Base-by-base conservation (phyloP, 2,329 filamentous ascomycete species). In the Botrytis tulipae region DNA sequence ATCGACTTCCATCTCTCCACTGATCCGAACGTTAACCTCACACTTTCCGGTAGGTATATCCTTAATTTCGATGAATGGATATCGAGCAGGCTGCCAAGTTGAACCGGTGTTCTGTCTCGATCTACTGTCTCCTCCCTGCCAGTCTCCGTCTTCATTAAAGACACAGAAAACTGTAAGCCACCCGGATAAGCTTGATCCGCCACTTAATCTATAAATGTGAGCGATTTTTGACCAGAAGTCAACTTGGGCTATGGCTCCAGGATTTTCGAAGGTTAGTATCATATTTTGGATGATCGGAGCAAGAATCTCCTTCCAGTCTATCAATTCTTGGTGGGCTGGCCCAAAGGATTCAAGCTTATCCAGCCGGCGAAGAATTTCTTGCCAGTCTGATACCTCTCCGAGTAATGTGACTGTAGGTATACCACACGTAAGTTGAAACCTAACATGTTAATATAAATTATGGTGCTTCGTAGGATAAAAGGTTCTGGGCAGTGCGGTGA, bases 341-440 rank as follows among this genome's bases (percentile, higher is more conserved):
- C 51, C n/a, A 57, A 57, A 57, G 1, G 14, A 57, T 9, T 57
- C 51, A 57, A 57, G 51, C 51, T 57, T 57, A 3, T 57, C 51
- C 51, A 57, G 14, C 6, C 51, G 51, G 14, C 51, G 51, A 57
- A 57, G 51, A 8, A 57, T 57, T 29, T 57, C 51, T 57, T 57
- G n/a, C 51, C 51, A 57, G n/a, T 57, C n/a, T 57, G 51, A 57
- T 29, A 57, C 6, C 14, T 57, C 51, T 32, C 51, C 51, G 51
- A 57, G 51, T 57, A 57, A 29, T 29, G 51, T 57, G 51, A 57
- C 51, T 8, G 51, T 57, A 57, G 51, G 51, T 57, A 57, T 57
- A 29, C 51, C 51, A 57, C 51, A 57, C 16, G 0, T 0, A 29
- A 18, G 0, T 8, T 8, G 0, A 32, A 3, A 29, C 6, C 51